phyloP scores from a whole-genome alignment of 495 filamentous ascomycete genomes.

The Pseudoneurospora amorphoporcata region DNA sequence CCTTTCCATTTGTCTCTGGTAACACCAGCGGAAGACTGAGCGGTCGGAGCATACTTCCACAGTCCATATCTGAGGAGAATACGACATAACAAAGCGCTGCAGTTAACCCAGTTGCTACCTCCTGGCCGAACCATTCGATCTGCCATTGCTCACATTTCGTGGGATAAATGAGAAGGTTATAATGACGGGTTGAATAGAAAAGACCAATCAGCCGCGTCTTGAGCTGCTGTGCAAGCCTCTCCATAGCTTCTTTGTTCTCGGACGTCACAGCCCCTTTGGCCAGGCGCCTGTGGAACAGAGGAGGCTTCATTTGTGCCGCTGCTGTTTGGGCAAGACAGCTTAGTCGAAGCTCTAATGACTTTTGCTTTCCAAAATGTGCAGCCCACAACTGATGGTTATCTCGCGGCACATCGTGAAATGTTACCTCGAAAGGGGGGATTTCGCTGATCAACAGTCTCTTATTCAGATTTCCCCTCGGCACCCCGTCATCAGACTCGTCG shows the following conservation, averaged over 20 bases:
- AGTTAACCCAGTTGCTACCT: conserved; percentile 11
- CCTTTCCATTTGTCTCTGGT: background rate
- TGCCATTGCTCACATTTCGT: conserved; percentile 30
- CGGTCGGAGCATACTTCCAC: conserved; percentile 13
- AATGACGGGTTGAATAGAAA: conserved; percentile 19
- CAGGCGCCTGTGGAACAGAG: conserved; percentile 3
- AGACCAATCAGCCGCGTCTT: conserved; percentile 20
- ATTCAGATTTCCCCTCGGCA: conserved; percentile 9
- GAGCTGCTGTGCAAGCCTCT: conserved; percentile 22
- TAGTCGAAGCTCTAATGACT: conserved; percentile 22
- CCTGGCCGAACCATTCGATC: conserved; percentile 7
- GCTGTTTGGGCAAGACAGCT: conserved; percentile 22
- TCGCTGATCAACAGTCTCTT: conserved; percentile 21
- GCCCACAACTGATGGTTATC: conserved; percentile 20
- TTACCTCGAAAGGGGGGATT: conserved; percentile 11
- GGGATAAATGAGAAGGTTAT: conserved; percentile 32
- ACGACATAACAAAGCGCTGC: conserved; percentile 25
- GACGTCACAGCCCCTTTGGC: conserved; percentile 12
- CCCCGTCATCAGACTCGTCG: conserved; percentile 1
- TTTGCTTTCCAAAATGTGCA: conserved; percentile 21
- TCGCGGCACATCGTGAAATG: conserved; percentile 23
- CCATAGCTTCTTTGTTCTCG: conserved; percentile 9
- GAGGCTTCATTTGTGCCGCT: background rate
- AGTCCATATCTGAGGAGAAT: conserved; percentile 16
- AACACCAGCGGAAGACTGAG: background rate